These are phyloP conservation scores for Nannochloris sp. DNA, from an alignment of 139 green algal species.

Conservation along the genomic window DNA sequence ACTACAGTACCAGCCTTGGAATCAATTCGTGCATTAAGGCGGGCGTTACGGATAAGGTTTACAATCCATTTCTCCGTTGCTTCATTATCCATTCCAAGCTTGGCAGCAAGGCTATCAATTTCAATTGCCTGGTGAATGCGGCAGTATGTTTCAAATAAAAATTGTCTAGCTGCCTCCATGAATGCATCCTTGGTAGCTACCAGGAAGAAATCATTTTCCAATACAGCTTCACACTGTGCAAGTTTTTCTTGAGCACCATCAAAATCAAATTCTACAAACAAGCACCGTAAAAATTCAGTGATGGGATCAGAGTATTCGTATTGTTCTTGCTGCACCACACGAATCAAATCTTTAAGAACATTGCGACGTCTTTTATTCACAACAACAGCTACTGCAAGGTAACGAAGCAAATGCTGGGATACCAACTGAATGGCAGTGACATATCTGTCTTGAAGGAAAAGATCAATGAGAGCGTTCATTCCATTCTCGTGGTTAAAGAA, in stretches of 20 bases:
- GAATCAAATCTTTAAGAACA: conserved; percentile 87
- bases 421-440: conserved; percentile 83
- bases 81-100: conserved; percentile 77
- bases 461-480: conserved; percentile 87
- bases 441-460: conserved; percentile 91
- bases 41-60: conserved; percentile 84
- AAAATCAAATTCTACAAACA: conserved; percentile 97
- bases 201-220: conserved; percentile 94
- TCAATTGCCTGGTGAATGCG: conserved; percentile 82
- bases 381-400: conserved; percentile 86
- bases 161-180: conserved; percentile 86
- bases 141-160: conserved; percentile 99
- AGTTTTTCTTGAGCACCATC: conserved; percentile 91
- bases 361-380: conserved; percentile 80
- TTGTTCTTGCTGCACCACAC: conserved; percentile 58
- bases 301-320: conserved; percentile 65
- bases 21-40: conserved; percentile 97
- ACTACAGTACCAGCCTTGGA: conserved; percentile 86
- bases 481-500: conserved; percentile 99
- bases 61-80: conserved; percentile 92
- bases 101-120: conserved; percentile 77
- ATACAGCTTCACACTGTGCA: conserved; percentile 68
- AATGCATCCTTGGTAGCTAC: conserved; percentile 85
- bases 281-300: conserved; percentile 86
- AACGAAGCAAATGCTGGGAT: conserved; percentile 87